Evolutionary conservation across 306 rosid genomes (phyloP), one percentile per base, ranked within the genome.

Genomic region (Acacia confusa): DNA sequence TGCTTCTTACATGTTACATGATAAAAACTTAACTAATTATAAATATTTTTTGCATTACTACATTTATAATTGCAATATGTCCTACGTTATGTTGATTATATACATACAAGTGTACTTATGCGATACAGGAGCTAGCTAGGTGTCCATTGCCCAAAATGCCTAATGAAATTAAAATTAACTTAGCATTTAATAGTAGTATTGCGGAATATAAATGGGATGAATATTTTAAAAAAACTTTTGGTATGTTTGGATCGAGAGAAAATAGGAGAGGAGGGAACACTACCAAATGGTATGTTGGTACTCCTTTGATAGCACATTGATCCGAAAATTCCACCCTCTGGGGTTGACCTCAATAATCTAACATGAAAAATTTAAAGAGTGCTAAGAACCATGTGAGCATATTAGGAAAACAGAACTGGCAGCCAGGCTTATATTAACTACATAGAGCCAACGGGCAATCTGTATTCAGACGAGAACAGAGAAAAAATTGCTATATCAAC

Each of bases 251-350:
- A 34, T 34, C 1, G 38, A 34, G 7, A 34, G 38, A 34, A 34
- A 34, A 5, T 34, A 34, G 7, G 7, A 34, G 38, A 7, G 38
- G 38, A 34, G 38, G 7, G 7, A 34, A 34, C 5, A 34, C 38
- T 5, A n/a, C n/a, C n/a, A n/a, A n/a, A n/a, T n/a, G 66, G 92
- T 92, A 77, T 92, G 98, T 67, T 95, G 97, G 83, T 91, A 78
- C 90, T 88, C 97, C 81, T 83, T 89, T 13, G 97, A 89, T 40
- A 95, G 89, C 72, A 88, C 88, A 78, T 78, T 71, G 45, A 92
- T 91, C 90, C 87, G 92, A 88, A 89, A 92, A 78, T 73, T 86
- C 89, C 82, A 85, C 80, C 84, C 91, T 77, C 92, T 73, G 64
- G 86, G 76, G 78, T 88, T 86, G 86, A 95, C 79, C 71, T 88